A percentile compares a stretch with the other conserved stretches of the same genome.
Conservation (phyloP, 2,329 filamentous ascomycete genomes). For the Aspergillus hortae region DNA sequence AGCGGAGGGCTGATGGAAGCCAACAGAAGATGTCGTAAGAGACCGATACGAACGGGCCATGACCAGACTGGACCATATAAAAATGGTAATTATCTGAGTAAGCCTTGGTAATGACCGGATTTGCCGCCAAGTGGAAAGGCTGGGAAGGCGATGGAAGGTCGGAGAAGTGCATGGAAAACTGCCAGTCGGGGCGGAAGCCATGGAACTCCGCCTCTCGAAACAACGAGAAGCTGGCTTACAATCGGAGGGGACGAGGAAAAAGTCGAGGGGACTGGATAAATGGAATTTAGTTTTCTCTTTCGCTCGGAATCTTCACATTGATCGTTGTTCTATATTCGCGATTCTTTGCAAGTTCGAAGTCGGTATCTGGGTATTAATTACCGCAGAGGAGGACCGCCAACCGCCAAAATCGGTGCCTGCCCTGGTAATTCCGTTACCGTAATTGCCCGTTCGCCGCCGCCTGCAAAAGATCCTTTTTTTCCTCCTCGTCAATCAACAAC, state of each 20-base stretch:
- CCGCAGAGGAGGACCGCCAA: too few relatives aligned
- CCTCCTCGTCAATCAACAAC: conserved; percentile 8
- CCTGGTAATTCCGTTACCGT: conserved; percentile 8
- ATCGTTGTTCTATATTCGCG: too few relatives aligned
- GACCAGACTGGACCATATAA: too few relatives aligned
- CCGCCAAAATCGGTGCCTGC: conserved; percentile 4
- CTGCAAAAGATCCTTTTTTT: conserved; percentile 8
- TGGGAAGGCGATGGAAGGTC: conserved; percentile 30
- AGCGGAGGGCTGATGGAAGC: too few relatives aligned
- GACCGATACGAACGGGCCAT: too few relatives aligned
- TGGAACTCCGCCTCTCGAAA: conserved; percentile 15
- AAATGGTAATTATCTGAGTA: too few relatives aligned
- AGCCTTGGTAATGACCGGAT: background rate
- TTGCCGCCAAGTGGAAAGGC: conserved; percentile 20
- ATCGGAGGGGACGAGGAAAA: background rate
- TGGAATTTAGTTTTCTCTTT: background rate
- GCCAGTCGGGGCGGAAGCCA: conserved; percentile 27
- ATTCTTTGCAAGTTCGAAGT: too few relatives aligned
- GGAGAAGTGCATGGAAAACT: conserved; percentile 25
- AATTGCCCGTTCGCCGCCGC: conserved; percentile 6
- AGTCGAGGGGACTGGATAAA: background rate
- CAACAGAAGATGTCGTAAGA: too few relatives aligned
- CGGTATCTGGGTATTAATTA: too few relatives aligned
- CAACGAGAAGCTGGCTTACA: conserved; percentile 11
- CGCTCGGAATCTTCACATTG: conserved; percentile 2